These are phyloP conservation scores for Aspergillus campestris DNA, from an alignment of 495 filamentous ascomycete species.

Conservation along the genomic window DNA sequence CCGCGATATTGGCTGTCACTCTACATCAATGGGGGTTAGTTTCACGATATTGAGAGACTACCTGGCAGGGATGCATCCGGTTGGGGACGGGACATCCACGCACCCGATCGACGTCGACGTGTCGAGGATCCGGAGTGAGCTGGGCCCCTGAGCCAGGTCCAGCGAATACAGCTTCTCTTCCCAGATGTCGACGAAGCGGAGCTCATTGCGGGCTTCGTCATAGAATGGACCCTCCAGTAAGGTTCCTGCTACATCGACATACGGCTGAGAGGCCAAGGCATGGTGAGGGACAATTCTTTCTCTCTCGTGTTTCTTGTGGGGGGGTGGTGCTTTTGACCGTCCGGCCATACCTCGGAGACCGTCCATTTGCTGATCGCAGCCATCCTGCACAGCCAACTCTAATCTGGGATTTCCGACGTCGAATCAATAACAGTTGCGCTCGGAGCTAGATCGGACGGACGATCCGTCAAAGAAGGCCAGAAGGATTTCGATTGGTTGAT, in stretches of 20 bases:
- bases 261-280: conserved; percentile 46
- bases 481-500: no score
- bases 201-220: conserved; percentile 55
- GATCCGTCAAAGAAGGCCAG: no score
- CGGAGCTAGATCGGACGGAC: neutral
- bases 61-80: conserved; percentile 1
- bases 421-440: no score
- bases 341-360: conserved; percentile 30
- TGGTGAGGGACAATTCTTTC: conserved; percentile 1
- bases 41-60: neutral
- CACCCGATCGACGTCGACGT: conserved; percentile 59
- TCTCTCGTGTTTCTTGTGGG: neutral
- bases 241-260: conserved; percentile 60
- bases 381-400: conserved; percentile 21
- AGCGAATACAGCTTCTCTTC: conserved; percentile 67
- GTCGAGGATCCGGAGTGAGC: conserved; percentile 55
- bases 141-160: conserved; percentile 55
- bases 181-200: conserved; percentile 89
- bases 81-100: conserved; percentile 12
- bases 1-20: conserved; percentile 71
- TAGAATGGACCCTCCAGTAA: conserved; percentile 82
- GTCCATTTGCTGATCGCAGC: conserved; percentile 33
- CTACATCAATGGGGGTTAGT: conserved; percentile 19
- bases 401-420: neutral
- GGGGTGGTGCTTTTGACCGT: no score